phyloP scores from a whole-genome alignment of 2,329 filamentous ascomycete genomes.

The Zelopaecilomyces penicillatus region DNA sequence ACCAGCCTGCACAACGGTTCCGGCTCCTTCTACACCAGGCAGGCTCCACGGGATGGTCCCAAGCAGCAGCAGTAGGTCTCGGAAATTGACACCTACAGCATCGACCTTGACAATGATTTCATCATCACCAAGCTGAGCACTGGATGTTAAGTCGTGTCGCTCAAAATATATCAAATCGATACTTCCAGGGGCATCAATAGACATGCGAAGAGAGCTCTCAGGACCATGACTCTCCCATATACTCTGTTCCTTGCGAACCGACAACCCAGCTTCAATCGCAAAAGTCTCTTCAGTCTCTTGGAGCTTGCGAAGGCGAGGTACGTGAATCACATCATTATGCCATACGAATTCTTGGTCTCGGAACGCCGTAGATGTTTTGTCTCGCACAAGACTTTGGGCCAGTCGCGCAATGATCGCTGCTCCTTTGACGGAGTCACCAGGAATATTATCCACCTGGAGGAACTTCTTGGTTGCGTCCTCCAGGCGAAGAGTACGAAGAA shows the following conservation, averaged over 20 bases:
- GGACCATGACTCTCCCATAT: constrained; percentile 10
- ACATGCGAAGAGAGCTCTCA: constrained; percentile 16
- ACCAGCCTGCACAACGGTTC: constrained; percentile 15
- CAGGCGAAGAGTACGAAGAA: constrained; percentile 1
- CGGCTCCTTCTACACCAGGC: constrained; percentile 17
- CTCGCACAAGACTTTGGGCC: too few species aligned
- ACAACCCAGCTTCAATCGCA: constrained; percentile 8
- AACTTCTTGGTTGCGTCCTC: not conserved
- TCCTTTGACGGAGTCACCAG: not conserved
- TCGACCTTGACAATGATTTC: constrained; percentile 14
- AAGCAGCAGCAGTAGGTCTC: constrained; percentile 14
- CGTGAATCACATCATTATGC: constrained; percentile 6
- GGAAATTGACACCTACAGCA: constrained; percentile 14
- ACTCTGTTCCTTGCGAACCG: constrained; percentile 13
- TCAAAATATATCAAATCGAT: constrained; percentile 18
- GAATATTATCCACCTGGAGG: not conserved
- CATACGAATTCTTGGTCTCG: constrained; percentile 10
- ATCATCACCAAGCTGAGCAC: constrained; percentile 6
- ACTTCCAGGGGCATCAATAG: constrained; percentile 15
- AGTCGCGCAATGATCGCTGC: too few species aligned
- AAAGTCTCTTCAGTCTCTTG: constrained; percentile 7
- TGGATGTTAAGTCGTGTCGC: constrained; percentile 7
- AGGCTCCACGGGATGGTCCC: constrained; percentile 15
- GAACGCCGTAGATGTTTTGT: too few species aligned
- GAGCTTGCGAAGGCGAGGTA: constrained; percentile 9